phyloP scores from a whole-genome alignment of 2,329 filamentous ascomycete genomes.

The Aspergillus sp. region DNA sequence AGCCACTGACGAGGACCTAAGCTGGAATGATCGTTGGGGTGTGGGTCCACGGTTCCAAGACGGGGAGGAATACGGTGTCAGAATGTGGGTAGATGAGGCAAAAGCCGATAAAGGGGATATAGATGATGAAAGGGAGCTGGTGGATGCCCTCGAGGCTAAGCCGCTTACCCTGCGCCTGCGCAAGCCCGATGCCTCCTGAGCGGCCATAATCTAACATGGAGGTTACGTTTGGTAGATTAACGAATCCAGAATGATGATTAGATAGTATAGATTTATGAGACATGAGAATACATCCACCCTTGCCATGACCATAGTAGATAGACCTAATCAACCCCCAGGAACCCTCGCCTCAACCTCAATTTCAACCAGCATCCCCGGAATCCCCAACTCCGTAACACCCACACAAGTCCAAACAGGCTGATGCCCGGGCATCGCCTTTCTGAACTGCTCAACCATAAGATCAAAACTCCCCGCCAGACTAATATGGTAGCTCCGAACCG shows the following conservation, averaged over 20 bases:
- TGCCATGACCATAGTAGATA: too few relatives aligned
- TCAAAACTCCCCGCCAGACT: slow-evolving; percentile 17
- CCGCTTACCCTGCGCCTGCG: too few relatives aligned
- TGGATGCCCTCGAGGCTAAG: too few relatives aligned
- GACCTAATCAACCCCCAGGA: not conserved
- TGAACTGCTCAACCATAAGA: slow-evolving; percentile 18
- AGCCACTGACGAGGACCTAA: not conserved
- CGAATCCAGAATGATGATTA: too few relatives aligned
- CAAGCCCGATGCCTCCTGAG: too few relatives aligned
- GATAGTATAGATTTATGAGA: too few relatives aligned
- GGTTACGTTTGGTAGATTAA: too few relatives aligned
- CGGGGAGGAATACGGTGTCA: rapidly evolving
- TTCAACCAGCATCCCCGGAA: slow-evolving; percentile 19
- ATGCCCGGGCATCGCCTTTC: slow-evolving; percentile 16
- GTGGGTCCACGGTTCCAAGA: not conserved
- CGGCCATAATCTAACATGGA: too few relatives aligned
- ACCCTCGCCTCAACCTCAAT: slow-evolving; percentile 20
- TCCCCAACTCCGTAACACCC: slow-evolving; percentile 14
- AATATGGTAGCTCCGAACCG: slow-evolving; percentile 21
- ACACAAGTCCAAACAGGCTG: slow-evolving; percentile 23
- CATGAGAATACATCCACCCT: too few relatives aligned
- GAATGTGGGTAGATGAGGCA: too few relatives aligned
- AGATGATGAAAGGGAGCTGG: too few relatives aligned
- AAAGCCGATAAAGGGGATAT: rapidly evolving
- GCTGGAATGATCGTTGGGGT: not conserved